Percentiles rank a stretch among this genome's conserved stretches.
Conservation (phyloP, 371 early-diverging fungal genomes). For the Rhizomucor pusillus region DNA sequence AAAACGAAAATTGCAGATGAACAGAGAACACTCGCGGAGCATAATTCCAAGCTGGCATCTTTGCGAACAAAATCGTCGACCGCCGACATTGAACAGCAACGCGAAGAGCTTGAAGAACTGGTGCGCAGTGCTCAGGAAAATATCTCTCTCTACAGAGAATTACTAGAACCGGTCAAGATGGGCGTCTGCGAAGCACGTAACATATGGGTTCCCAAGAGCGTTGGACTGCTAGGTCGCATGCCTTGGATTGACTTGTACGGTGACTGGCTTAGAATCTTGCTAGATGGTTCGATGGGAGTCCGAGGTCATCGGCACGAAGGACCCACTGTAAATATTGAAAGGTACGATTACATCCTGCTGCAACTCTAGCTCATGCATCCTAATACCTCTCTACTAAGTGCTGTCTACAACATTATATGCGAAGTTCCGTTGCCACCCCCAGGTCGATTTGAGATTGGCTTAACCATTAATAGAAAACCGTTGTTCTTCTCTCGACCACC, state of each 20-base stretch:
- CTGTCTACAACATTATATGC: conserved; percentile 68
- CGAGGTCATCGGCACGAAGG: conserved; percentile 42
- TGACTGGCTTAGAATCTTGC: conserved; percentile 74
- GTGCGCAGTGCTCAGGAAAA: conserved; percentile 66
- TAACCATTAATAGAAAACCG: conserved; percentile 60
- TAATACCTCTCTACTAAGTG: conserved; percentile 25
- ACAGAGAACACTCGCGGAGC: conserved; percentile 18
- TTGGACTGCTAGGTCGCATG: conserved; percentile 71
- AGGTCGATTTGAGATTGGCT: conserved; percentile 73
- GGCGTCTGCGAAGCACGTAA: conserved; percentile 55
- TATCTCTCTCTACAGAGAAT: conserved; percentile 58
- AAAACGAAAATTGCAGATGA: conserved; percentile 41
- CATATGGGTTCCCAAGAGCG: conserved; percentile 69
- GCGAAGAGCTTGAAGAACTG: conserved; percentile 32
- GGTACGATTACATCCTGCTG: conserved; percentile 21
- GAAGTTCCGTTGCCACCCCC: conserved; percentile 82
- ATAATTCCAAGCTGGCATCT: conserved; percentile 12
- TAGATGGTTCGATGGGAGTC: conserved; percentile 60
- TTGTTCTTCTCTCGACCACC: conserved; percentile 76
- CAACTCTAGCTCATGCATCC: background rate
- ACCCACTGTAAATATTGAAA: conserved; percentile 45
- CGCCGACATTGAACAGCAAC: conserved; percentile 21
- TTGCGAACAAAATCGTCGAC: conserved; percentile 17
- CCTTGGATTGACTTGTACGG: conserved; percentile 74
- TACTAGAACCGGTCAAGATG: conserved; percentile 63